Evolutionary conservation across 768 basidiomycete species (phyloP).

Genomic region (Zangia roseola): DNA sequence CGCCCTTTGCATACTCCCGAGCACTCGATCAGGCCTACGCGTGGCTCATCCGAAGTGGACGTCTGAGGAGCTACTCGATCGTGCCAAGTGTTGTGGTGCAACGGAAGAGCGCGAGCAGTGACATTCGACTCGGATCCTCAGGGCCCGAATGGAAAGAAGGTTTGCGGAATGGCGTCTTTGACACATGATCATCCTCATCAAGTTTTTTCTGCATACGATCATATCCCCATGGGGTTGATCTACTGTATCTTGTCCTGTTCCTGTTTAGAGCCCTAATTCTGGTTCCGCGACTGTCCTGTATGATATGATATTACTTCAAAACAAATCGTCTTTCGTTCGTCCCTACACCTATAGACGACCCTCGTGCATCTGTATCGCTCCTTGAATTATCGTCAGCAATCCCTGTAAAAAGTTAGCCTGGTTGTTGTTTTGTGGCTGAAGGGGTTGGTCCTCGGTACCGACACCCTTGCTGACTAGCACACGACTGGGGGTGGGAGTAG

Average conservation of each 20-base stretch:
- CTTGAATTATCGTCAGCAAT: background rate
- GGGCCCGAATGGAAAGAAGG: constrained; percentile 58
- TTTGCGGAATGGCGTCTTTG: constrained; percentile 49
- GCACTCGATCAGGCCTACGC: constrained; percentile 73
- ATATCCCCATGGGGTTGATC: background rate
- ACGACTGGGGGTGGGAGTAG: too few species aligned
- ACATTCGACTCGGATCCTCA: constrained; percentile 43
- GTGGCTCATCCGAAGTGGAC: constrained; percentile 59
- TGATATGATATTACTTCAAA: too few species aligned
- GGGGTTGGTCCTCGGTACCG: background rate
- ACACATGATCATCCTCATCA: background rate
- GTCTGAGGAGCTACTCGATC: constrained; percentile 59
- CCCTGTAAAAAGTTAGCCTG: background rate
- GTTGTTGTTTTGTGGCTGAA: too few species aligned
- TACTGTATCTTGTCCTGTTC: too few species aligned
- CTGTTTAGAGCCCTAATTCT: too few species aligned
- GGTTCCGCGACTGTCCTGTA: too few species aligned
- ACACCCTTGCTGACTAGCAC: background rate
- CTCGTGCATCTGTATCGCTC: background rate
- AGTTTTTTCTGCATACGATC: background rate
- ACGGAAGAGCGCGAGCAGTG: constrained; percentile 55
- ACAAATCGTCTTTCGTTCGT: too few species aligned
- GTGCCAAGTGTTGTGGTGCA: constrained; percentile 70
- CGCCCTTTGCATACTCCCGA: constrained; percentile 74
- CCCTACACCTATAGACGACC: background rate